Conservation (phyloP, 2,329 filamentous ascomycete species). For the Apiospora koreana region DNA sequence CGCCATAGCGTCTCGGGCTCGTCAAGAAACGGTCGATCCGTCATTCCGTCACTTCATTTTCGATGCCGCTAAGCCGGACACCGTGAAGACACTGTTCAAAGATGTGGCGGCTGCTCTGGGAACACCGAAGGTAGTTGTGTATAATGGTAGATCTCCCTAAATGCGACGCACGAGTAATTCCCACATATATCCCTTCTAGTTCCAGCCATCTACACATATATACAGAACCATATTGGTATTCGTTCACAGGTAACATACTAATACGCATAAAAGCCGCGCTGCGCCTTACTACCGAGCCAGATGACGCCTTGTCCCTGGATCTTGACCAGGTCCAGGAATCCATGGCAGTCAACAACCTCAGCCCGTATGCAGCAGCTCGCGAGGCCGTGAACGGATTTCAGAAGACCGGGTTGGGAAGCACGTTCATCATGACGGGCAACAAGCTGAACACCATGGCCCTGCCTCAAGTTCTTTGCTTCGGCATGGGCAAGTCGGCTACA, state of each 20-base stretch:
- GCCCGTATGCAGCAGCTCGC: slow-evolving; percentile 16
- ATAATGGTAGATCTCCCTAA: slow-evolving; percentile 17
- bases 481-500: slow-evolving; percentile 12
- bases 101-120: slow-evolving; percentile 14
- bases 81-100: slow-evolving; percentile 23
- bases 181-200: not conserved
- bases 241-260: not conserved
- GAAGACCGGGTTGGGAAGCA: slow-evolving; percentile 22
- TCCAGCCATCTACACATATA: not conserved
- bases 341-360: slow-evolving; percentile 18
- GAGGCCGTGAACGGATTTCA: slow-evolving; percentile 23
- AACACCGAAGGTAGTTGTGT: slow-evolving; percentile 21
- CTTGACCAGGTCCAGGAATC: slow-evolving; percentile 11
- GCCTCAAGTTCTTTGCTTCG: slow-evolving; percentile 11
- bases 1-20: slow-evolving; percentile 26
- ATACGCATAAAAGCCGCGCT: not conserved
- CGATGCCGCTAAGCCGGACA: slow-evolving; percentile 19
- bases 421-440: slow-evolving; percentile 30
- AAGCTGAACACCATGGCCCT: slow-evolving; percentile 20
- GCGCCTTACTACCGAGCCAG: not conserved
- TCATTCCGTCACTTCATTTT: slow-evolving; percentile 17
- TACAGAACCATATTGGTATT: not conserved
- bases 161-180: not conserved
- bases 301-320: slow-evolving; percentile 16
- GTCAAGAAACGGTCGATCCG: slow-evolving; percentile 23